Percentiles rank a stretch among this genome's conserved stretches.
Conservation (phyloP, 257 asterid species). For the Solanum okadae region DNA sequence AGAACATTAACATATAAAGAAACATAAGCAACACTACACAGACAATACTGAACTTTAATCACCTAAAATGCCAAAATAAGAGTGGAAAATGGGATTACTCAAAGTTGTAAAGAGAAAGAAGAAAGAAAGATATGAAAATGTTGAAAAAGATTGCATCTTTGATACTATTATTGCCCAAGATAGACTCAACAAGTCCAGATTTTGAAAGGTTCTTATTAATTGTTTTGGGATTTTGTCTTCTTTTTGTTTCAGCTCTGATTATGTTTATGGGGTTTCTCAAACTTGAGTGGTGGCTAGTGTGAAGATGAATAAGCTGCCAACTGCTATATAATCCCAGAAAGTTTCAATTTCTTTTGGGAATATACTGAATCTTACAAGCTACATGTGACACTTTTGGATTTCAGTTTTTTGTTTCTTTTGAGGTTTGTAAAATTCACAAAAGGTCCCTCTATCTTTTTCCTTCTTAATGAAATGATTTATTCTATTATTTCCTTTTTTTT, state of each 20-base stretch:
- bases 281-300: not conserved
- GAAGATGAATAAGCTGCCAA: conserved; percentile 5
- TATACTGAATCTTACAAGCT: not conserved
- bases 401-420: not conserved
- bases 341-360: not conserved
- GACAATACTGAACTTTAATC: not conserved
- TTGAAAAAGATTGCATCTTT: conserved; percentile 45
- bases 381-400: not conserved
- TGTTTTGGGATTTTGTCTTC: not conserved
- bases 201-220: not conserved
- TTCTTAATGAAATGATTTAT: not conserved
- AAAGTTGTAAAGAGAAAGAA: conserved; percentile 10
- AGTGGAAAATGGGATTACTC: conserved; percentile 17
- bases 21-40: not conserved
- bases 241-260: not conserved
- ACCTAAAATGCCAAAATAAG: not conserved
- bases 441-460: not conserved
- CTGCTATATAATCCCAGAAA: not conserved
- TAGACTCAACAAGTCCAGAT: not conserved
- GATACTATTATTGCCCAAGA: not conserved
- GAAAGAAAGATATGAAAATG: conserved; percentile 14
- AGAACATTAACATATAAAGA: not conserved
- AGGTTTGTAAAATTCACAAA: not conserved
- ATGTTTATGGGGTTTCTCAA: not conserved
- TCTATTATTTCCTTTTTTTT: no score